A percentile compares a stretch with the other conserved stretches of the same genome.
Conservation (phyloP, 345 rosid genomes). For the Arabidopsis arenosa region DNA sequence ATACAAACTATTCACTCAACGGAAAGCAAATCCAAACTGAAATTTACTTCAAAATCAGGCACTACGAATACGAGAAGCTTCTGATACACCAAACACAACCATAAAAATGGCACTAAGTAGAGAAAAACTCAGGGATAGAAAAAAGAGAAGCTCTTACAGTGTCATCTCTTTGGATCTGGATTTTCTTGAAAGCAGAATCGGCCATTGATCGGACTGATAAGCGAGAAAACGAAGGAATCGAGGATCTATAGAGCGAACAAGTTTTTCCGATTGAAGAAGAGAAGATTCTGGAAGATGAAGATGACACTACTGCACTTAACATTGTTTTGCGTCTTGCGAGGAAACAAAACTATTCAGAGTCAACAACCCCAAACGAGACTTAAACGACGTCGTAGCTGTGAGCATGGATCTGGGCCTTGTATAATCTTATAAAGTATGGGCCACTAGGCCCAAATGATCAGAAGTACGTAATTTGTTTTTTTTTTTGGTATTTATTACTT, state of each 20-base stretch:
- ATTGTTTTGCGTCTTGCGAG: constrained; percentile 24
- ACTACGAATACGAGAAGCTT: not conserved
- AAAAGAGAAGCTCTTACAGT: constrained; percentile 59
- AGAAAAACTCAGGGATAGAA: constrained; percentile 1
- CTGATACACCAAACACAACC: not conserved
- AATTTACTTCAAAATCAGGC: not conserved
- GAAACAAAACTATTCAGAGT: not conserved
- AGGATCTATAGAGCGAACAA: constrained; percentile 25
- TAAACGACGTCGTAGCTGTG: not conserved
- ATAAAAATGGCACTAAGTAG: not conserved
- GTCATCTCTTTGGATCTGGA: constrained; percentile 87
- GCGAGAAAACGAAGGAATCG: constrained; percentile 42
- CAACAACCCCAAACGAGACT: not conserved
- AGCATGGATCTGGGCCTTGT: not conserved
- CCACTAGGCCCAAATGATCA: not conserved
- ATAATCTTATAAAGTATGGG: not conserved
- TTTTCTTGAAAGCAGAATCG: constrained; percentile 67
- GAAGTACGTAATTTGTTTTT: not conserved
- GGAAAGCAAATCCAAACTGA: too few relatives aligned
- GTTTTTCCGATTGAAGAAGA: constrained; percentile 31
- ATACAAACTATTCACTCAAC: not conserved
- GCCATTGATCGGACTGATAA: constrained; percentile 75
- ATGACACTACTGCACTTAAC: constrained; percentile 39
- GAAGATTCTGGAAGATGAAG: constrained; percentile 52
- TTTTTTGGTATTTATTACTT: not conserved